These are phyloP conservation scores for Chytriomyces hyalinus DNA, from an alignment of 192 early-diverging fungal genomes.

Conservation along the genomic window DNA sequence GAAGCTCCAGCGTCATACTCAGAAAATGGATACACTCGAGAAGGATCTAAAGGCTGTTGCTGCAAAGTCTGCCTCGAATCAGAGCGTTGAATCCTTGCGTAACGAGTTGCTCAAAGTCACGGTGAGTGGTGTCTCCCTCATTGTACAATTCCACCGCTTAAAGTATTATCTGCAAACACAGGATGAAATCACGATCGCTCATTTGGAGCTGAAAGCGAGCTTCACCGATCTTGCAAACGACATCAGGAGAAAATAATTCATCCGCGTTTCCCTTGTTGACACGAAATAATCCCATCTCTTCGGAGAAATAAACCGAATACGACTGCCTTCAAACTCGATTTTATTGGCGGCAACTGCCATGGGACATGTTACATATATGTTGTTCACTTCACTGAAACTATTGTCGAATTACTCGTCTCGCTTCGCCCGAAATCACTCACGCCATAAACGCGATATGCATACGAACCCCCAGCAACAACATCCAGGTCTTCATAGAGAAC, in stretches of 20 bases:
- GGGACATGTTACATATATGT: not conserved
- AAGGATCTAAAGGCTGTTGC: conserved; percentile 62
- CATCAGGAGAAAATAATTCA: conserved; percentile 33
- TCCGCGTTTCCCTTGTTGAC: not conserved
- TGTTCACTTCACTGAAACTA: not conserved
- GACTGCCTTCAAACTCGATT: too few relatives aligned
- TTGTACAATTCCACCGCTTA: not conserved
- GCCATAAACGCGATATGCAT: not conserved
- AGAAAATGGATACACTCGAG: conserved; percentile 80
- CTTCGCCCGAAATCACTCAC: conserved; percentile 11
- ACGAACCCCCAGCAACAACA: not conserved
- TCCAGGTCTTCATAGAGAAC: not conserved
- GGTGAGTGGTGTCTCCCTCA: conserved; percentile 28
- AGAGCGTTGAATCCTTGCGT: conserved; percentile 43
- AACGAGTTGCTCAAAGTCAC: conserved; percentile 50
- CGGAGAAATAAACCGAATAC: too few relatives aligned
- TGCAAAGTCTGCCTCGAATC: conserved; percentile 61
- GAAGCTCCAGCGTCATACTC: conserved; percentile 74
- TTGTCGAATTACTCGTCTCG: not conserved
- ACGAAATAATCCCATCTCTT: too few relatives aligned
- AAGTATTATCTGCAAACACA: conserved; percentile 20
- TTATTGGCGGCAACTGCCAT: too few relatives aligned
- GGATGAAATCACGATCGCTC: conserved; percentile 79
- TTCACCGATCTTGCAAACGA: conserved; percentile 74
- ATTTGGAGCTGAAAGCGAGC: conserved; percentile 82